Evolutionary conservation across 768 basidiomycete species (phyloP).

Genomic region (Lyophyllum shimeji): DNA sequence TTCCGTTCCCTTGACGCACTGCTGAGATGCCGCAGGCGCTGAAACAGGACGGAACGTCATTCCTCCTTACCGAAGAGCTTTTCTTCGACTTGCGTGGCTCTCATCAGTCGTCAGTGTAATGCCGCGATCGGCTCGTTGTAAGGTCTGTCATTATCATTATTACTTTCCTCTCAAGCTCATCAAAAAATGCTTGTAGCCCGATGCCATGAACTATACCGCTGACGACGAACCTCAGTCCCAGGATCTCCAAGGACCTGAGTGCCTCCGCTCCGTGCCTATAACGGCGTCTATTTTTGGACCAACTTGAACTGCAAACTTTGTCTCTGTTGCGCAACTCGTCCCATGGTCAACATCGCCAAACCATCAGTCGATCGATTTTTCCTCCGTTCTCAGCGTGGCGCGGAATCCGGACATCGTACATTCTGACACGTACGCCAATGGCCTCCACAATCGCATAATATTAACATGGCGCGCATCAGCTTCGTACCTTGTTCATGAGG

Average conservation of each 20-base stretch:
- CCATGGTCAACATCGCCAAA: background rate
- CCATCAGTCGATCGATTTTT: background rate
- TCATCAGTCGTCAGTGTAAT: constrained; percentile 14
- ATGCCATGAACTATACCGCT: constrained; percentile 12
- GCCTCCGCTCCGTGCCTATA: background rate
- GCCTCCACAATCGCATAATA: background rate
- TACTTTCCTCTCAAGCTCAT: background rate
- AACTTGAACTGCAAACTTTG: background rate
- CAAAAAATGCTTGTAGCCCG: background rate
- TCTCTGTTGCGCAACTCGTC: background rate
- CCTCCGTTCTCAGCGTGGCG: background rate
- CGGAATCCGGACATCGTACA: background rate
- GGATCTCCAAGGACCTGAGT: background rate
- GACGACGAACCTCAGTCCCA: too few relatives aligned
- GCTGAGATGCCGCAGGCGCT: background rate
- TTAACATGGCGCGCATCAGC: background rate
- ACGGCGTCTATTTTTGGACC: background rate
- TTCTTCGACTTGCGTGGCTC: constrained; percentile 9
- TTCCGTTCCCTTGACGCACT: background rate
- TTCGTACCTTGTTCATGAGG: background rate
- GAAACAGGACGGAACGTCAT: constrained; percentile 20
- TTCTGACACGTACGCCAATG: background rate
- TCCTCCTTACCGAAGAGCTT: constrained; percentile 12
- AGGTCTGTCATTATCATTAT: constrained; percentile 2
- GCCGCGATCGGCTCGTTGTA: constrained; percentile 11